phyloP scores from a whole-genome alignment of 208 protist species.

The Trypanosoma congolense region DNA sequence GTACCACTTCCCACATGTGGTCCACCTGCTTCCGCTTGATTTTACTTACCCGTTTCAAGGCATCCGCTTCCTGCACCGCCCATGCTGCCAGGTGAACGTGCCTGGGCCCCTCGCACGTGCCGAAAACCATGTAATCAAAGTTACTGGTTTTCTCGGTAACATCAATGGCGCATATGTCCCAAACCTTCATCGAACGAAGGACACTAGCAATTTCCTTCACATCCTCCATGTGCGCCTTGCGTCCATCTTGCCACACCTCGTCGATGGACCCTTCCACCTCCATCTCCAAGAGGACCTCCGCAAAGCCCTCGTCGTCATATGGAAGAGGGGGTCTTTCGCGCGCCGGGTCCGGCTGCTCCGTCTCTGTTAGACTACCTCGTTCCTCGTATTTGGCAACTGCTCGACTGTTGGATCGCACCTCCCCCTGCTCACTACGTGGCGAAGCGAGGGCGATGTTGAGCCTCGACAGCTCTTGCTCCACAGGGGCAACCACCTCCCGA shows the following conservation, averaged over 20 bases:
- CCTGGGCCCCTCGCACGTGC: constrained; percentile 77
- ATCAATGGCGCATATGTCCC: constrained; percentile 84
- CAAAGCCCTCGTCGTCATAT: constrained; percentile 85
- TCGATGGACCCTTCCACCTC: constrained; percentile 86
- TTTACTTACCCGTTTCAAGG: constrained; percentile 64
- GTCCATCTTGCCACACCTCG: constrained; percentile 78
- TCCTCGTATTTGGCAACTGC: constrained; percentile 10
- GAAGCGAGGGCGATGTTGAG: constrained; percentile 44
- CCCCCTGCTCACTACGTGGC: neutral
- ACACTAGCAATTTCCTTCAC: constrained; percentile 68
- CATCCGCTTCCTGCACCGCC: constrained; percentile 84
- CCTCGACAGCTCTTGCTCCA: constrained; percentile 44
- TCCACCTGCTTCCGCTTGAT: constrained; percentile 70
- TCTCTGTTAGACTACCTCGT: neutral
- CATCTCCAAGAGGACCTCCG: constrained; percentile 84
- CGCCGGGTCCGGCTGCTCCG: neutral
- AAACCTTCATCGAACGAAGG: constrained; percentile 64
- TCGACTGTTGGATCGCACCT: constrained; percentile 37
- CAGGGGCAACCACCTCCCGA: constrained; percentile 21
- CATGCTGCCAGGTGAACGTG: constrained; percentile 88
- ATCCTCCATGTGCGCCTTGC: constrained; percentile 71
- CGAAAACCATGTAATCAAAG: constrained; percentile 90
- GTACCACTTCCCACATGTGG: constrained; percentile 83
- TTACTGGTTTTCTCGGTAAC: constrained; percentile 74
- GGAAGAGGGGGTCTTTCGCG: constrained; percentile 30